Evolutionary conservation across 768 basidiomycete genomes (phyloP).

Genomic region (Termitomyces bulborhizus): DNA sequence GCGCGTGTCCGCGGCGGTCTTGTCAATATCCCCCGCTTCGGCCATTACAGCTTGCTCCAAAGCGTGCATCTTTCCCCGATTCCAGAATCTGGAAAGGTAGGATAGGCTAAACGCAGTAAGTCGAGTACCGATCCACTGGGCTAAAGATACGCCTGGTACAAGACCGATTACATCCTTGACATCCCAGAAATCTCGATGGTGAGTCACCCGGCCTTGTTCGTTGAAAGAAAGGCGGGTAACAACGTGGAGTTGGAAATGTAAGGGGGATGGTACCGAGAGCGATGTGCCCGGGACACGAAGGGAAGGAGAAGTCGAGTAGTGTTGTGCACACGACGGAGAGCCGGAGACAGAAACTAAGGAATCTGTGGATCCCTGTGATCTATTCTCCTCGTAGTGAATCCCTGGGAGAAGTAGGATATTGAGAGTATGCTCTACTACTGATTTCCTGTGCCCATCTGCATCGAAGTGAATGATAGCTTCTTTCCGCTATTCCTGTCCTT

Average conservation of each 20-base stretch:
- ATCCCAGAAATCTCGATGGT: constrained; percentile 81
- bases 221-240: constrained; percentile 73
- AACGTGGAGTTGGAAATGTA: constrained; percentile 70
- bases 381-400: constrained; percentile 46
- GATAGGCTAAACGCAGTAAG: constrained; percentile 53
- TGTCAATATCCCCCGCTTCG: constrained; percentile 13
- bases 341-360: constrained; percentile 30
- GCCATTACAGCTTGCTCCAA: constrained; percentile 8
- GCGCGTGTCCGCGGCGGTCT: constrained; percentile 12
- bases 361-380: constrained; percentile 26
- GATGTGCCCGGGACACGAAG: constrained; percentile 56
- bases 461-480: constrained; percentile 1
- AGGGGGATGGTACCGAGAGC: constrained; percentile 54
- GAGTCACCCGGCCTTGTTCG: constrained; percentile 73
- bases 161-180: constrained; percentile 71
- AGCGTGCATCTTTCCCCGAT: constrained; percentile 12
- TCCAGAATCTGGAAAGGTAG: constrained; percentile 31
- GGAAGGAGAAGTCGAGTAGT: constrained; percentile 35
- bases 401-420: constrained; percentile 73
- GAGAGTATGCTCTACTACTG: constrained; percentile 75
- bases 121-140: constrained; percentile 65
- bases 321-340: constrained; percentile 25
- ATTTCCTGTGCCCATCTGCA: constrained; percentile 33
- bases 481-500: constrained; percentile 2
- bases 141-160: constrained; percentile 59